phyloP scores from a whole-genome alignment of 1,284 basidiomycete genomes.

The Moesziomyces parantarcticus region DNA sequence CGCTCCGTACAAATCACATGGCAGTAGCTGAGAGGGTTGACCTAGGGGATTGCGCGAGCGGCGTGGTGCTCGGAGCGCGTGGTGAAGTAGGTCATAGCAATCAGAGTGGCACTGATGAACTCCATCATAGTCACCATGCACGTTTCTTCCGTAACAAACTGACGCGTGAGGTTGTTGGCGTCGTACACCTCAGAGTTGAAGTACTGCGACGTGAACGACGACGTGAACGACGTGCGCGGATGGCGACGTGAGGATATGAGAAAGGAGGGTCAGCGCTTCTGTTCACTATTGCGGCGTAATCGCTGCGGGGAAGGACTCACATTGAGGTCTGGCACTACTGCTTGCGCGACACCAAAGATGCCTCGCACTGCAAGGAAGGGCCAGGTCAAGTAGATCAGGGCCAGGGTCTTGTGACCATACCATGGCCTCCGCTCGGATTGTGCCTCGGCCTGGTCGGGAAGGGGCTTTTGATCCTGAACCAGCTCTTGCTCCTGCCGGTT shows the following conservation, averaged over 20 bases:
- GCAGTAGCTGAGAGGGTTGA: not conserved
- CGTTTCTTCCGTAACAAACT: slow-evolving; percentile 30
- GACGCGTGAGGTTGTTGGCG: slow-evolving; percentile 12
- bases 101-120: slow-evolving; percentile 32
- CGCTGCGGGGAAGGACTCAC: slow-evolving; percentile 5
- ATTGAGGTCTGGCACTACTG: slow-evolving; percentile 28
- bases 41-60: not conserved
- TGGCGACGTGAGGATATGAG: not conserved
- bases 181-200: slow-evolving; percentile 37
- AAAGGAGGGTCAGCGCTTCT: slow-evolving; percentile 2
- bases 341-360: slow-evolving; percentile 37
- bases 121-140: slow-evolving; percentile 46
- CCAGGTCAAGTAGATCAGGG: slow-evolving; percentile 37
- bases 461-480: not conserved
- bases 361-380: slow-evolving; percentile 44
- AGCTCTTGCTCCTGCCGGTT: not conserved
- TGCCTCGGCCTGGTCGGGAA: not conserved
- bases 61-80: not conserved
- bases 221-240: not conserved
- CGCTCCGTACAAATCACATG: too few relatives aligned
- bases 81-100: slow-evolving; percentile 29
- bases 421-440: slow-evolving; percentile 10
- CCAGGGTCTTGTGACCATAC: slow-evolving; percentile 31
- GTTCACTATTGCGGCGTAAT: not conserved
- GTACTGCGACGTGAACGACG: slow-evolving; percentile 10